These are phyloP conservation scores for Penicillium sp. DNA, from an alignment of 2,329 filamentous ascomycete genomes.

Conservation along the genomic window DNA sequence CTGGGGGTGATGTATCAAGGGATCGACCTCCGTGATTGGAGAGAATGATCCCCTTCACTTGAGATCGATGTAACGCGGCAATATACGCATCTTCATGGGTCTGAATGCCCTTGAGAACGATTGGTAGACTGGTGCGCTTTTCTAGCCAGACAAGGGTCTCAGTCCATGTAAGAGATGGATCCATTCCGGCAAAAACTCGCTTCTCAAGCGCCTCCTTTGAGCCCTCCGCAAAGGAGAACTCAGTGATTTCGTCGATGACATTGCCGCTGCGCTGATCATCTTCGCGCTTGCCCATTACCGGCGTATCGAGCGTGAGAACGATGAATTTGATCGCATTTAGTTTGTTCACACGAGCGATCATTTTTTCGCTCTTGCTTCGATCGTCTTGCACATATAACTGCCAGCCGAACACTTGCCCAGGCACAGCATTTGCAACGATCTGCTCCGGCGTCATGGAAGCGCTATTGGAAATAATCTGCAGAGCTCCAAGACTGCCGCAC, in stretches of 20 bases:
- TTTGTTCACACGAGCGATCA: constrained; percentile 73
- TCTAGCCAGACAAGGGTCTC: constrained; percentile 78
- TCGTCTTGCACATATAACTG: constrained; percentile 92
- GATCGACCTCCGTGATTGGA: constrained; percentile 90
- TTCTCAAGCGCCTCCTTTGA: constrained; percentile 58
- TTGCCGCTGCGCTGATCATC: constrained; percentile 67
- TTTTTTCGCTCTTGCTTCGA: constrained; percentile 74
- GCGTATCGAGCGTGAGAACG: constrained; percentile 83
- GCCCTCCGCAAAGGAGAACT: constrained; percentile 58
- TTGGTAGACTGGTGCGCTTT: constrained; percentile 76
- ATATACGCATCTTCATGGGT: constrained; percentile 89
- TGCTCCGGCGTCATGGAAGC: constrained; percentile 87
- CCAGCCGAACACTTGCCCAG: constrained; percentile 82
- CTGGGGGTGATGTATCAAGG: constrained; percentile 77
- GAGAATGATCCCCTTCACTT: constrained; percentile 78
- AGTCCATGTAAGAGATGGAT: constrained; percentile 78
- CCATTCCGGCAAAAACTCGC: constrained; percentile 65
- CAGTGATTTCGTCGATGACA: constrained; percentile 47
- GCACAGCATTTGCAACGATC: constrained; percentile 66
- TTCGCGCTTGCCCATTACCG: constrained; percentile 86
- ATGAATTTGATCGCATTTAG: constrained; percentile 75
- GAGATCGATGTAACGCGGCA: constrained; percentile 63
- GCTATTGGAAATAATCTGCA: constrained; percentile 86
- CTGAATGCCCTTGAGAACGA: constrained; percentile 91
- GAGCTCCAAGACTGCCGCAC: constrained; percentile 70